Base-by-base conservation (phyloP, 2,329 filamentous ascomycete genomes). In the Fusarium austroafricanum region DNA sequence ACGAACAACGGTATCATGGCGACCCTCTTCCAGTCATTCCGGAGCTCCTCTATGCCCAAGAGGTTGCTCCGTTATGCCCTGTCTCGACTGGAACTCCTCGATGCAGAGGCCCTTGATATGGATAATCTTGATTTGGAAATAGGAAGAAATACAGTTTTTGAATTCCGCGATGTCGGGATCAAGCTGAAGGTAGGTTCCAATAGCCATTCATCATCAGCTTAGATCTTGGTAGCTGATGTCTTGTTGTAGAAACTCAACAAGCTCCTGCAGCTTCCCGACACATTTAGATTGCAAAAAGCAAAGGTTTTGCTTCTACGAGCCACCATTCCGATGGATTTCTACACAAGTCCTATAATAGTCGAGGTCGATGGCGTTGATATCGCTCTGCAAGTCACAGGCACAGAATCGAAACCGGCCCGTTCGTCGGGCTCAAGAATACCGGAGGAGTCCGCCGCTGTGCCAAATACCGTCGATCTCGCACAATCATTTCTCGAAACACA, bases 291-390 rank as follows among this genome's bases (percentile, higher is more conserved):
- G 14, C 86, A 88, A 52, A 90, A 89, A 75, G 94, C 95, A 57
- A 90, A 89, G 68, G 88, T 97, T 52, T 82, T 91, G 4, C 83
- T 91, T 9, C 86, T 98, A 23, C 91, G 92, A 73, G 83, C 97
- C 54, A 96, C 91, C 10, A 86, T 98, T 50, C 93, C 95, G 14
- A 90, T 96, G 76, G 93, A 97, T 78, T 90, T 97, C 69, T 94
- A 94, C 78, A 91, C 89, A 53, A 94, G 91, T 71, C 90, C 93
- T 28, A 96, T 98, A 75, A 83, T 87, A 29, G 88, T 95, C 72
- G 92, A 97, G 75, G 86, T 95, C 21, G 89, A 95, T 71, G 94
- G 93, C 20, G 88, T 97, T 63, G 87, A 94, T 68, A 85, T 96
- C 31, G 86, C 89, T 61, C 75, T 92, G 23, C 84, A 84, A 70